Conservation (phyloP, 2,329 filamentous ascomycete species). For the Blumeria graminis region DNA sequence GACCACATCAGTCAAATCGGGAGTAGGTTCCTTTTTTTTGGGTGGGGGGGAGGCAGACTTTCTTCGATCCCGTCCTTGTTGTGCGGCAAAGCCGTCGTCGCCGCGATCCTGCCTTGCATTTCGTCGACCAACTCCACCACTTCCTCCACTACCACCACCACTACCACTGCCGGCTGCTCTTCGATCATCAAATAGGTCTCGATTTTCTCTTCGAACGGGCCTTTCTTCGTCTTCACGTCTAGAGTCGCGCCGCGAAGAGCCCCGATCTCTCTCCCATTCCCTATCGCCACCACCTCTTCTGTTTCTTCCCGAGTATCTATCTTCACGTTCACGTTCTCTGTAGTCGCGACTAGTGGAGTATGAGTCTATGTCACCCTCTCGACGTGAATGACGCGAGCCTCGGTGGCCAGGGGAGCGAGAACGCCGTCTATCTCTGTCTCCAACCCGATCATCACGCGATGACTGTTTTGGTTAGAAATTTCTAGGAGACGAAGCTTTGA, state of each 20-base stretch:
- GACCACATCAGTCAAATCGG: slow-evolving; percentile 64
- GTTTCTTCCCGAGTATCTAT: slow-evolving; percentile 56
- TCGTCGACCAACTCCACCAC: slow-evolving; percentile 24
- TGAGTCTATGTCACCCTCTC: slow-evolving; percentile 55
- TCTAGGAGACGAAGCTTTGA: neutral
- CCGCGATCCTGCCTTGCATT: slow-evolving; percentile 18
- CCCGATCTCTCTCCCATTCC: slow-evolving; percentile 52
- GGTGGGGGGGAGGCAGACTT: slow-evolving; percentile 54
- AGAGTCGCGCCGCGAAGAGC: slow-evolving; percentile 33
- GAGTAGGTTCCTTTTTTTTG: slow-evolving; percentile 86
- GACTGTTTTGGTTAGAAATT: slow-evolving; percentile 13
- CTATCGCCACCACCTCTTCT: slow-evolving; percentile 38
- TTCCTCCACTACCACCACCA: slow-evolving; percentile 30
- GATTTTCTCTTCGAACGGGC: slow-evolving; percentile 25
- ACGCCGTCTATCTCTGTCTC: slow-evolving; percentile 39
- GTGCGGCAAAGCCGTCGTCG: slow-evolving; percentile 21
- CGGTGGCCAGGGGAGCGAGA: slow-evolving; percentile 68
- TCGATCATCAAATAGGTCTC: slow-evolving; percentile 39
- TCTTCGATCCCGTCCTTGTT: slow-evolving; percentile 24
- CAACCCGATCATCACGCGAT: slow-evolving; percentile 17
- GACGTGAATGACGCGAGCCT: slow-evolving; percentile 37
- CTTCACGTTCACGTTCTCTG: slow-evolving; percentile 79
- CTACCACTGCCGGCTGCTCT: slow-evolving; percentile 23
- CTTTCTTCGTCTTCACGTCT: slow-evolving; percentile 42
- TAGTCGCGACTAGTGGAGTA: slow-evolving; percentile 89